Conservation (phyloP, 495 filamentous ascomycete genomes). For the Xylaria sp. region DNA sequence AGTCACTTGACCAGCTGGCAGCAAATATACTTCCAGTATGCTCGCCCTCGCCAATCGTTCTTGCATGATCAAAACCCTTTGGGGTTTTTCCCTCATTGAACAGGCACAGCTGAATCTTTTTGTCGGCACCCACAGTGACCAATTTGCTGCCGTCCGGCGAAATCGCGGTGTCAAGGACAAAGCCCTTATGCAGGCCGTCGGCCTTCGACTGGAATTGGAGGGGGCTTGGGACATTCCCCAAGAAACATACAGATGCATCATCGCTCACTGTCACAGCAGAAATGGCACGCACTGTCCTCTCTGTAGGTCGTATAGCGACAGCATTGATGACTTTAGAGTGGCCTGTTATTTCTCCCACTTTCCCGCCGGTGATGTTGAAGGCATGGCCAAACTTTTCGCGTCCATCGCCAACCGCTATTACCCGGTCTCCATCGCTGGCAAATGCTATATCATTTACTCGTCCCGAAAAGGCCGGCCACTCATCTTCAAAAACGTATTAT, state of each 20-base stretch:
- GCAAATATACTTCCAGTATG: constrained; percentile 94
- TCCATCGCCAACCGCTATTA: constrained; percentile 94
- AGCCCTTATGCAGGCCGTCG: constrained; percentile 82
- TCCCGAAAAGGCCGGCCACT: constrained; percentile 93
- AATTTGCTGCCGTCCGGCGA: constrained; percentile 85
- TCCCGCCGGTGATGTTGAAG: constrained; percentile 94
- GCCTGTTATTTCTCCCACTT: constrained; percentile 89
- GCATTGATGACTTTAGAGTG: constrained; percentile 90
- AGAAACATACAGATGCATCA: constrained; percentile 87
- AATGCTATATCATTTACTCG: constrained; percentile 95
- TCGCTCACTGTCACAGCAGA: constrained; percentile 91
- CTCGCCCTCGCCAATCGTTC: constrained; percentile 76
- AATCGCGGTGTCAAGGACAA: constrained; percentile 87
- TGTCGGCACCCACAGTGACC: constrained; percentile 88
- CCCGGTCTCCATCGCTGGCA: constrained; percentile 95
- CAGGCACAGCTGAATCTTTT: constrained; percentile 83
- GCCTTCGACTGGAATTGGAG: constrained; percentile 87
- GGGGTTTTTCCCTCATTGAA: constrained; percentile 62
- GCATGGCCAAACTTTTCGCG: constrained; percentile 94
- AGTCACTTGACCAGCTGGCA: constrained; percentile 89
- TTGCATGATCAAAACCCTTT: constrained; percentile 84
- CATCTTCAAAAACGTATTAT: constrained; percentile 56
- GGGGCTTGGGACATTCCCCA: constrained; percentile 76
- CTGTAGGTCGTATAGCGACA: constrained; percentile 89
- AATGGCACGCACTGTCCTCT: constrained; percentile 86